These are phyloP conservation scores for Eucalyptus leucophloia DNA, from an alignment of 345 rosid genomes.

Conservation along the genomic window DNA sequence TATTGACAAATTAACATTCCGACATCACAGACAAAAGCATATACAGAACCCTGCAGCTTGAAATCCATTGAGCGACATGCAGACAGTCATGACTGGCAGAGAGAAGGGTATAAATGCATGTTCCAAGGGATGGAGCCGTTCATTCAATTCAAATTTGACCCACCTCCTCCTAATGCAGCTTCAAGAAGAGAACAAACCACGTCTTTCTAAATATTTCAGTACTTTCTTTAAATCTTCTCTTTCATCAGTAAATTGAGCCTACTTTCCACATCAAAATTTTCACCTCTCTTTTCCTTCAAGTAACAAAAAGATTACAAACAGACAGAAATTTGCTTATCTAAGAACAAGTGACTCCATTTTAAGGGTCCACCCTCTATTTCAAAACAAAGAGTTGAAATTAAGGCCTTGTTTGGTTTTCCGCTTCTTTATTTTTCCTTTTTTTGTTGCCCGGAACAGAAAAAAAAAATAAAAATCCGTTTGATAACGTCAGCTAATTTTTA, in stretches of 20 bases:
- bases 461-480: too few species aligned
- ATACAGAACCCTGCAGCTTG: not conserved
- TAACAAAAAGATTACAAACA: not conserved
- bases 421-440: too few species aligned
- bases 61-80: not conserved
- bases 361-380: not conserved
- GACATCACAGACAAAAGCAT: not conserved
- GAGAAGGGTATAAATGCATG: not conserved
- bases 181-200: not conserved
- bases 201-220: not conserved
- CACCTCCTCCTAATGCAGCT: not conserved
- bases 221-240: not conserved
- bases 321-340: not conserved
- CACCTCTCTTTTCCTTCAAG: not conserved
- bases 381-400: not conserved
- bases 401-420: too few species aligned
- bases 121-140: not conserved
- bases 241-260: not conserved
- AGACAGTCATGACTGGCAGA: fast-evolving
- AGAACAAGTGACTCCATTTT: not conserved
- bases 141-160: not conserved
- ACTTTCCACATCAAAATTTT: not conserved
- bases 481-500: too few species aligned
- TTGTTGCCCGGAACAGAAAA: fast-evolving
- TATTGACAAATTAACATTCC: not conserved